Percentiles rank a stretch among this genome's conserved stretches.
phyloP scores from a whole-genome alignment of 73 alveolate genomes.

The Tetrahymena borealis region DNA sequence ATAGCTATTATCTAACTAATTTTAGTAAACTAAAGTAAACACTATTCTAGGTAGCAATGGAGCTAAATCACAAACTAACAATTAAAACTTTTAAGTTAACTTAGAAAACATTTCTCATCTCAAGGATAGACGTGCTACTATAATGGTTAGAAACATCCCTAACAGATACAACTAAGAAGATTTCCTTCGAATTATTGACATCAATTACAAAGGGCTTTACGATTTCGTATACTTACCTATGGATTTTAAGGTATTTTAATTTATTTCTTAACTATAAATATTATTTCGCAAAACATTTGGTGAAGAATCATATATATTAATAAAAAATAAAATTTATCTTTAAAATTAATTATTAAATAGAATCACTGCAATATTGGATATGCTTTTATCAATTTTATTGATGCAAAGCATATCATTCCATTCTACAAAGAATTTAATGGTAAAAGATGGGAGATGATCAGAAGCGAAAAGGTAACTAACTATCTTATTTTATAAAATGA shows the following conservation, averaged over 20 bases:
- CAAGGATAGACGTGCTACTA: conserved; percentile 75
- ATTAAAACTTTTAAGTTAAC: neutral
- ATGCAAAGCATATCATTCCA: conserved; percentile 50
- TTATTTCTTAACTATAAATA: neutral
- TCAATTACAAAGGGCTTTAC: conserved; percentile 67
- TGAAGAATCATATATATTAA: neutral
- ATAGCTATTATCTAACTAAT: neutral
- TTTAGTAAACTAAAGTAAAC: neutral
- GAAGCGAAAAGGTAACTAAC: conserved; percentile 24
- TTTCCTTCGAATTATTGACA: conserved; percentile 73
- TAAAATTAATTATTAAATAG: no score
- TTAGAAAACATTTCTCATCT: neutral
- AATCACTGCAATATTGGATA: conserved; percentile 84
- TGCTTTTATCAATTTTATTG: conserved; percentile 71
- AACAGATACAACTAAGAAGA: conserved; percentile 81
- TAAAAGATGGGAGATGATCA: conserved; percentile 65
- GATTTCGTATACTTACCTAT: conserved; percentile 70
- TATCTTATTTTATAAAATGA: neutral
- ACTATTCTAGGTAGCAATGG: neutral
- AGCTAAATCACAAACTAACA: neutral
- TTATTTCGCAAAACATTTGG: neutral
- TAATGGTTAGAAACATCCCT: conserved; percentile 97
- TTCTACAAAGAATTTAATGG: conserved; percentile 68
- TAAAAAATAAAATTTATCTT: neutral
- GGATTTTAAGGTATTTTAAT: conserved; percentile 51